Evolutionary conservation across 2,329 filamentous ascomycete genomes (phyloP).

Genomic region (Cytospora piceicola): DNA sequence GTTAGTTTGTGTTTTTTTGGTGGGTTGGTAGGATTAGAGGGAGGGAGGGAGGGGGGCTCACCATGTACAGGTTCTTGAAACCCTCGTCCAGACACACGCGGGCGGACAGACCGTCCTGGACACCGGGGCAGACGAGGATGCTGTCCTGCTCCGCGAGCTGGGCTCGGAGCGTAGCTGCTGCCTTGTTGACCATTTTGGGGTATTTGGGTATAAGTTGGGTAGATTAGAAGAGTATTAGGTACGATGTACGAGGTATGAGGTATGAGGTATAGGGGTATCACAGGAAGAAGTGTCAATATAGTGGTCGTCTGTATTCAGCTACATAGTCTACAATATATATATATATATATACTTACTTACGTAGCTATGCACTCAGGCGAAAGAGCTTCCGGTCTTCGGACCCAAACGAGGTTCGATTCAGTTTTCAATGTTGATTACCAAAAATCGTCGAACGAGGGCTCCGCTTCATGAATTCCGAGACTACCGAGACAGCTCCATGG

Average conservation of each 20-base stretch:
- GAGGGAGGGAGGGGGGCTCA: constrained; percentile 39
- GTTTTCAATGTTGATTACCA: not conserved
- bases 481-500: constrained; percentile 1
- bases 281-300: not conserved
- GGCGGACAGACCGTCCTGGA: constrained; percentile 70
- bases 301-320: not conserved
- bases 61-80: constrained; percentile 71
- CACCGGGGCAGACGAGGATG: constrained; percentile 64
- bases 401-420: not conserved
- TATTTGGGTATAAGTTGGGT: too few relatives aligned
- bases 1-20: not conserved
- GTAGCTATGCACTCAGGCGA: not conserved
- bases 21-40: not conserved
- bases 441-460: too few relatives aligned
- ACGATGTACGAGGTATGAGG: not conserved
- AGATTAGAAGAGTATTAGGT: too few relatives aligned
- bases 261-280: not conserved
- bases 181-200: constrained; percentile 35
- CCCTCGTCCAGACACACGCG: constrained; percentile 65
- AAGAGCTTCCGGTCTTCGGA: not conserved
- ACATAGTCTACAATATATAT: too few relatives aligned
- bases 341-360: not conserved
- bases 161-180: constrained; percentile 44
- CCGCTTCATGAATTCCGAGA: not conserved
- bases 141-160: constrained; percentile 45